These are phyloP conservation scores for Glycine latifolia DNA, from an alignment of 306 rosid species.

Conservation along the genomic window DNA sequence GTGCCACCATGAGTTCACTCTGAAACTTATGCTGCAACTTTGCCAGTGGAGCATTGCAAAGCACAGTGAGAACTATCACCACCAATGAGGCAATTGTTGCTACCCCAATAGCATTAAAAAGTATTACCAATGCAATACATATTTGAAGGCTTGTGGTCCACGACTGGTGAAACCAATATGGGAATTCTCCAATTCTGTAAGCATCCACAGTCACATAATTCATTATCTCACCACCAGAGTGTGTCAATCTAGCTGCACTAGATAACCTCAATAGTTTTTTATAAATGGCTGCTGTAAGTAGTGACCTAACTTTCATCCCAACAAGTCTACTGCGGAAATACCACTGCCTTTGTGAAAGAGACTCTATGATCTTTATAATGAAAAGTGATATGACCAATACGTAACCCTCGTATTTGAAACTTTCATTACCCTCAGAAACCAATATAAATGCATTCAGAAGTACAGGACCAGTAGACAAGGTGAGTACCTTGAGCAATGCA, in stretches of 20 bases:
- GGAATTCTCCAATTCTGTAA: slow-evolving; percentile 76
- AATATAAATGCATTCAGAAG: slow-evolving; percentile 70
- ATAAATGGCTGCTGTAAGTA: slow-evolving; percentile 67
- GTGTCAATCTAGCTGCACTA: slow-evolving; percentile 51
- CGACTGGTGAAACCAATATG: slow-evolving; percentile 74
- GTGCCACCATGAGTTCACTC: slow-evolving; percentile 19
- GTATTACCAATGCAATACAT: slow-evolving; percentile 54
- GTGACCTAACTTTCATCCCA: slow-evolving; percentile 67
- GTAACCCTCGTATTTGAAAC: slow-evolving; percentile 66
- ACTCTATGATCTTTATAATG: slow-evolving; percentile 58
- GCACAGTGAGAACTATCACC: slow-evolving; percentile 62
- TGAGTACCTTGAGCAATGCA: slow-evolving; percentile 62
- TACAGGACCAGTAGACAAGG: slow-evolving; percentile 67
- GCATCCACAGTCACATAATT: slow-evolving; percentile 47
- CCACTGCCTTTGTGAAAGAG: slow-evolving; percentile 80
- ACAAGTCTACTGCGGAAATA: slow-evolving; percentile 62
- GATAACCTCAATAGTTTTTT: slow-evolving; percentile 67
- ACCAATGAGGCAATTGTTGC: slow-evolving; percentile 68
- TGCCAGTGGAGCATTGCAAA: slow-evolving; percentile 42
- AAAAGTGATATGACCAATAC: slow-evolving; percentile 59
- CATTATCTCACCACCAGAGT: slow-evolving; percentile 27
- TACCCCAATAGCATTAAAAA: slow-evolving; percentile 59
- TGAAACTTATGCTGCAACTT: slow-evolving; percentile 23
- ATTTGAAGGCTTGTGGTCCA: slow-evolving; percentile 74
- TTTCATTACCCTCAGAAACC: slow-evolving; percentile 65